Base-by-base conservation (phyloP, 805 yeast genomes). In the Metschnikowia corniflorae region DNA sequence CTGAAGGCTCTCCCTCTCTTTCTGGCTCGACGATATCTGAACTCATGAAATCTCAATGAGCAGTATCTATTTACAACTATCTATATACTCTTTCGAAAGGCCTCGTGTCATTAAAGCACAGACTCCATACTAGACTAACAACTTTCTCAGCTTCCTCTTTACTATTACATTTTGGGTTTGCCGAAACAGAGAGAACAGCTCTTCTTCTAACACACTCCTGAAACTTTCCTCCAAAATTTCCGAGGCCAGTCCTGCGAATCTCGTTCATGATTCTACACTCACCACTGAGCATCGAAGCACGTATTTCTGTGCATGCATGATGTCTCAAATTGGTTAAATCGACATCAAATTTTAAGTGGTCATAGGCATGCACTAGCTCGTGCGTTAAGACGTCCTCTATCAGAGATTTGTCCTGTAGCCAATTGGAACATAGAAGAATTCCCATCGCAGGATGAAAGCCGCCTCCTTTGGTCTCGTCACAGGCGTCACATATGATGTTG, bases 251-350 rank as follows among this genome's bases (percentile, higher is more conserved):
- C 58, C 77, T 68, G 39, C 75, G 68, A 51, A 88, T 80, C 59
- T 93, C 96, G 50, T 84, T 85, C 77, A 82, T 75, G 50, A 91
- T 78, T 19, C 97, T 75, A 62, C 98, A 93, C 56, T 93, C 98
- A 6, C 98, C 98, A 55, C 95, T 83, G 16, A 93, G 69, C 48
- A 87, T 81, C 8, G 94, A 82, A 0, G 98, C 98, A 42, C 98
- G 71, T 34, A 93, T 86, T 60, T 93, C 98, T 1, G 97, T 82
- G 59, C 98, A 93, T 1, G 98, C 98, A 57, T 91, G 97, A 55
- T 93, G 98, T 53, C 78, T 77, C 54, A 93, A 65, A 59, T 91
- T 78, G 38, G 72, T 54, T 83, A 96, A 84, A 59, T 93, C 86
- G 2, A 93, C 88, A 37, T 86, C 69, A 68, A 93, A 93, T 58